These are phyloP conservation scores for Mycena filopes DNA, from an alignment of 768 basidiomycete genomes.

Conservation along the genomic window DNA sequence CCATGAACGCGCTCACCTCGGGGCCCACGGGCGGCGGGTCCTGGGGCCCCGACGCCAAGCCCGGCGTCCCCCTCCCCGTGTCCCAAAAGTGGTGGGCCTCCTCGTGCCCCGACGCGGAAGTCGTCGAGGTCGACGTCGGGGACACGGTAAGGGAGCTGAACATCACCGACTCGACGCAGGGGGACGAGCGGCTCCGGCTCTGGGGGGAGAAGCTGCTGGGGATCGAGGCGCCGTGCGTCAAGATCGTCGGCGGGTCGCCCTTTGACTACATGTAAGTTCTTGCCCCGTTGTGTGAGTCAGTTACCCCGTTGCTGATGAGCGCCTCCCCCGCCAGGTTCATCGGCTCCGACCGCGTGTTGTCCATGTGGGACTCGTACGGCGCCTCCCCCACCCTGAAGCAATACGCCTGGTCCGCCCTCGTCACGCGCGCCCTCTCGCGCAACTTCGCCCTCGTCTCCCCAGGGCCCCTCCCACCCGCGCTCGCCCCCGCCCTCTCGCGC, in stretches of 20 bases:
- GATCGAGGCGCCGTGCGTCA: constrained; percentile 21
- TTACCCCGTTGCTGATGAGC: no score
- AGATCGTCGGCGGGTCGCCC: constrained; percentile 18
- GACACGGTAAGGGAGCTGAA: constrained; percentile 3
- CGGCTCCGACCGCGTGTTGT: not conserved
- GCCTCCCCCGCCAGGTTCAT: no score
- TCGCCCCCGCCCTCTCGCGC: not conserved
- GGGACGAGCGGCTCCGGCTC: constrained; percentile 13
- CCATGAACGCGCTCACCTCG: constrained; percentile 29
- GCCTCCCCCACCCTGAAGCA: constrained; percentile 18
- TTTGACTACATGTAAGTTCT: constrained; percentile 25
- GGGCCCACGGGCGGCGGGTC: constrained; percentile 30
- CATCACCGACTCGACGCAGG: constrained; percentile 5
- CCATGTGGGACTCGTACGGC: constrained; percentile 20
- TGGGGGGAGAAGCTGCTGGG: constrained; percentile 22
- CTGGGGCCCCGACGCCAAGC: not conserved
- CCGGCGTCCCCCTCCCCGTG: constrained; percentile 6
- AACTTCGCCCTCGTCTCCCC: constrained; percentile 24
- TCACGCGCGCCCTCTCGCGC: constrained; percentile 26
- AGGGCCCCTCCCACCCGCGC: not conserved
- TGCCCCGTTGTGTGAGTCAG: not conserved
- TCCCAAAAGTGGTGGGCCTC: constrained; percentile 23
- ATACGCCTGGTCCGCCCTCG: constrained; percentile 26
- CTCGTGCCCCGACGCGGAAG: constrained; percentile 1
- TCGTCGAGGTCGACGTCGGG: constrained; percentile 10